Evolutionary conservation across 1,284 basidiomycete species (phyloP).

Genomic region (Malassezia globosa): DNA sequence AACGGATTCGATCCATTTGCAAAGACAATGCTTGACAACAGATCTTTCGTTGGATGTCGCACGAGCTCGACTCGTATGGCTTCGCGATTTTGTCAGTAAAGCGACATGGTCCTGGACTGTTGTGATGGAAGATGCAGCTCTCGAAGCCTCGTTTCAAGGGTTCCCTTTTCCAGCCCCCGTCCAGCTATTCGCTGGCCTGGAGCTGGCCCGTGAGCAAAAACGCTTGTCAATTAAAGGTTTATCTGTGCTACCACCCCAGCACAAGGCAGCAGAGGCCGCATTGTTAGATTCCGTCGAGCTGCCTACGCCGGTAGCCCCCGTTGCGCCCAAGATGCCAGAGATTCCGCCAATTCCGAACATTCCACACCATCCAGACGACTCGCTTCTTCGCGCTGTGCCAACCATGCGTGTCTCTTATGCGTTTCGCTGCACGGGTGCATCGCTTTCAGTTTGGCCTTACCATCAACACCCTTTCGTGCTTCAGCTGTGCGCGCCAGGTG

Average conservation of each 20-base stretch:
- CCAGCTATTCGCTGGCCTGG: not conserved
- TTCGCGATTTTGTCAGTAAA: slow-evolving; percentile 3
- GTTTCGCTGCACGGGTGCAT: slow-evolving; percentile 21
- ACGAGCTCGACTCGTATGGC: slow-evolving; percentile 5
- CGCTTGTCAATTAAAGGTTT: not conserved
- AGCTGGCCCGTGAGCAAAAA: slow-evolving; percentile 3
- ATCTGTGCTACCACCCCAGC: slow-evolving; percentile 1
- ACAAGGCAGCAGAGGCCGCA: not conserved
- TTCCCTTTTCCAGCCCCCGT: not conserved
- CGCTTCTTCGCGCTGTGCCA: slow-evolving; percentile 18
- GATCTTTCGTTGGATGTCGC: not conserved
- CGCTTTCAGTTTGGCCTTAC: slow-evolving; percentile 36
- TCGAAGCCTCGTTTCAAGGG: not conserved
- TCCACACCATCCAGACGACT: not conserved
- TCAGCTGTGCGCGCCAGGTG: slow-evolving; percentile 33
- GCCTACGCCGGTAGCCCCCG: not conserved
- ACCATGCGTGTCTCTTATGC: slow-evolving; percentile 14
- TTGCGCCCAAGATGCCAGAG: not conserved
- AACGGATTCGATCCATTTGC: slow-evolving; percentile 24
- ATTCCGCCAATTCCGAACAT: not conserved
- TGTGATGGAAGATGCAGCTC: slow-evolving; percentile 9
- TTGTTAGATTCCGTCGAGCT: not conserved
- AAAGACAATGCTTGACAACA: slow-evolving; percentile 4
- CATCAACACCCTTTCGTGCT: slow-evolving; percentile 36
- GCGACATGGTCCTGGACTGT: not conserved